Evolutionary conservation across 2,329 filamentous ascomycete species (phyloP), one percentile per base, ranked within the genome.

Genomic region (Lomentospora prolificans): DNA sequence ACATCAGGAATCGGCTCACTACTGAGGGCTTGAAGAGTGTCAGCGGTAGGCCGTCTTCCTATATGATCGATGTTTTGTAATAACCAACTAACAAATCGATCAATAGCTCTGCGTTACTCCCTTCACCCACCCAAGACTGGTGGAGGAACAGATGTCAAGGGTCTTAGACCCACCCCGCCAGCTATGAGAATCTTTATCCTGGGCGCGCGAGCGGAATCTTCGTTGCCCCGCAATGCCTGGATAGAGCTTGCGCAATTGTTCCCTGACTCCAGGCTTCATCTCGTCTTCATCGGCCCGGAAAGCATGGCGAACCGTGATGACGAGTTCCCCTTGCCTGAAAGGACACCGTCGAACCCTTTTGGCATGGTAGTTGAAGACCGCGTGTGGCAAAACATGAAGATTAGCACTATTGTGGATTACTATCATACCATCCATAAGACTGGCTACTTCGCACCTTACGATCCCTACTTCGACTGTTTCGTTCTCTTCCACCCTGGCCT

Each of bases 401-500:
- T 99, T 65, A 94, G 87, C 69, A 99, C 95, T 0, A 96, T 91
- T 65, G 92, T 97, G 53, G 94, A 99, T 64, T 96, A 99, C 74
- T 99, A 95, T 75, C 92, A 99, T 71, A 97, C 89, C 2, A 82
- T 99, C 63, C 92, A 99, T 73, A 84, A 90, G 67, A 88, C 92
- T 0, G 87, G 90, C 51, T 81, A 91, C 67, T 99, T 97, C 73
- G 84, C 88, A 57, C 94, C 95, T 0, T 96, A 95, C 67, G 94
- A 99, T 67, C 94, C 94, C 1, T 99, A 99, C 74, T 96, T 99
- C 69, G 94, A 99, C 75, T 94, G 89, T 70, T 96, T 99, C 67
- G 85, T 99, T 65, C 80, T 96, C 53, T 99, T 97, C 78, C 95
- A 99, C 66, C 95, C 95, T 0, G 95, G 95, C 7, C 80, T 99